Percentiles rank a stretch among this genome's conserved stretches.
Conservation (phyloP, 495 filamentous ascomycete species). For the Hypoxylon intermedium region DNA sequence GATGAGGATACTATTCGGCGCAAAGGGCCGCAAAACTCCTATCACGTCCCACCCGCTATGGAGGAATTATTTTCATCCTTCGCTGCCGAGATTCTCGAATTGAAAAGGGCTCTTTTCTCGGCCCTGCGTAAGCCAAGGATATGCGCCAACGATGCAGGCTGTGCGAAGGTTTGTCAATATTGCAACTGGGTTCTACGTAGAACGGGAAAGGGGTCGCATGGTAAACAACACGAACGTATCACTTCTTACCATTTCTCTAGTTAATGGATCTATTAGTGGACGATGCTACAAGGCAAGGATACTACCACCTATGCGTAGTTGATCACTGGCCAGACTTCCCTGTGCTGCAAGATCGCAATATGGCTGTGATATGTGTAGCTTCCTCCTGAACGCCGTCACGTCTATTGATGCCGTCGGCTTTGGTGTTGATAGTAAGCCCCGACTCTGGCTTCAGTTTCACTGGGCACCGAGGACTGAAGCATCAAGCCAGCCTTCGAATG, state of each 20-base stretch:
- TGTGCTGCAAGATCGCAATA: neutral
- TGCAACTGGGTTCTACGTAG: neutral
- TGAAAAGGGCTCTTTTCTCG: neutral
- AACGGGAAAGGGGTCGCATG: neutral
- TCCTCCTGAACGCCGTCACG: neutral
- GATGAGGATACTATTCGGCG: neutral
- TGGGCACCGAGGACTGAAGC: neutral
- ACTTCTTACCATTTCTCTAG: neutral
- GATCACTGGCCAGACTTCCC: neutral
- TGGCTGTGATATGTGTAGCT: neutral
- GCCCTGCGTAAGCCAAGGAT: neutral
- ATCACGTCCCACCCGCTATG: neutral
- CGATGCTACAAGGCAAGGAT: neutral
- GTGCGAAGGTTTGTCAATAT: neutral
- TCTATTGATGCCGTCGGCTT: neutral
- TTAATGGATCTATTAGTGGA: neutral
- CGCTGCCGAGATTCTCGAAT: neutral
- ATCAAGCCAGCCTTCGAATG: neutral
- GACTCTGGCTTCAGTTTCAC: neutral
- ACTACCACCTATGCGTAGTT: neutral
- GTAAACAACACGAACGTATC: neutral
- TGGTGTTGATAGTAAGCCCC: neutral
- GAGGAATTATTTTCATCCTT: neutral
- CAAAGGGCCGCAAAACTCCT: neutral
- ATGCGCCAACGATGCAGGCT: neutral